Base-by-base conservation (phyloP, 139 green algal genomes). In the Yamagishiella unicocca region DNA sequence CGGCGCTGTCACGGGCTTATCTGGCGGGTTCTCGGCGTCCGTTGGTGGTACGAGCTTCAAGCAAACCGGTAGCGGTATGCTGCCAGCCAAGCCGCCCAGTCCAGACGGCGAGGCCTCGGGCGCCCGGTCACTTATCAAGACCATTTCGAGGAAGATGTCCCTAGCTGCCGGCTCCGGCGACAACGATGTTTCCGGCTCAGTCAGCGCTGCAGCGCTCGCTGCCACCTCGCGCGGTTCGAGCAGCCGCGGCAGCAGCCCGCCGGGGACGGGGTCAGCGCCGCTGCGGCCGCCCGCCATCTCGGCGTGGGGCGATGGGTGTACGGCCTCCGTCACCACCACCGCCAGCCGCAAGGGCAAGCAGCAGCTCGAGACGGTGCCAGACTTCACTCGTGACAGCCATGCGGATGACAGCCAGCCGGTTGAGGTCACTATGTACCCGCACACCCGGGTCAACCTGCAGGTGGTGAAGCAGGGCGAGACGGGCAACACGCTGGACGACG, bases 301-400 rank as follows among this genome's bases (percentile, higher is more conserved):
- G 0, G 72, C 72, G 6, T 80, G 72, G 72, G 27, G 72, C 45
- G 70, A 58, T 55, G 45, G 5, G 38, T 58, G 1, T 17, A 14
- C 35, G 1, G 25, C 45, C 43, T 43, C 40, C 42, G 24, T 38
- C 72, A 64, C 2, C 43, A 64, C 2, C 43, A 19, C 24, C 43
- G 29, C n/a, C 27, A 80, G 43, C 58, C n/a, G 58, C 58, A 58
- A 58, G 50, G 50, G 17, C 50, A 74, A 45, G 70, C 29, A n/a
- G 58, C 58, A 31, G 27, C 40, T 25, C 12, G 17, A n/a, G 42
- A 17, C 46, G 45, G 24, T 33, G 46, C 74, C 74, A 22, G 53
- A 83, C 76, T 83, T 83, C 33, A 71, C 76, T 0, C 53, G 76
- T 4, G 76, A 83, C 33, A 83, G 76, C 38, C 53, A 71, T 25